Base-by-base conservation (phyloP, 2,329 filamentous ascomycete genomes). In the Fusarium buxicola region DNA sequence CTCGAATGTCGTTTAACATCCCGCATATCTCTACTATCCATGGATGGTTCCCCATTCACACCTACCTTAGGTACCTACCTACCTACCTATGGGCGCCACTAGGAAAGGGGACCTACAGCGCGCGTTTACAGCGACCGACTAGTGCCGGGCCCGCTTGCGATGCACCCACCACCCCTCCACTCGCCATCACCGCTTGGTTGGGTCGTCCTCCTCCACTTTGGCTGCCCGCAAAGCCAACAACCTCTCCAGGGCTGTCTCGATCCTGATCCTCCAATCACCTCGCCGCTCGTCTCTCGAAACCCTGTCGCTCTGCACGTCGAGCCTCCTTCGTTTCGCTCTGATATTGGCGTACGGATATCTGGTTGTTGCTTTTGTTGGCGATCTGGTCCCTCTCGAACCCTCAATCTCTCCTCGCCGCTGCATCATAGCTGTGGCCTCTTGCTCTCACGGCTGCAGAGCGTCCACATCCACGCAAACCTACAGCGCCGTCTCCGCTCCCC, bases 241-340 rank as follows among this genome's bases (percentile, higher is more conserved):
- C 63, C 36, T 64, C 55, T 21, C 21, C 21, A 21, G 21, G 21
- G 21, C 21, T 48, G 32, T 46, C 43, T 55, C 49, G 56, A 65
- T 69, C 65, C 65, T 70, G 56, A 65, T 69, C 65, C 65, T 70
- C 67, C 67, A 70, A 69, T 69, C 67, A 69, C 8, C 59, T 58
- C 34, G 32, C 45, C 58, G 31, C 63, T 68, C 38, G 56, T 60
- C 55, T 67, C 53, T 60, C 53, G 56, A 63, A 63, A 67, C 68
- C 68, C 68, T 69, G 65, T 60, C 58, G 21, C 41, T 51, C 51
- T 69, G 62, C 53, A 60, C 57, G 41, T 69, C 59, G 39, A 67
- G 54, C 50, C 63, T 69, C 68, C 57, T 58, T 70, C 60, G 67
- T 65, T 70, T 70, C 58, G 65, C 56, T 65, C 59, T 65, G 47